Conservation (phyloP, 768 basidiomycete genomes). For the Boletus sp. region DNA sequence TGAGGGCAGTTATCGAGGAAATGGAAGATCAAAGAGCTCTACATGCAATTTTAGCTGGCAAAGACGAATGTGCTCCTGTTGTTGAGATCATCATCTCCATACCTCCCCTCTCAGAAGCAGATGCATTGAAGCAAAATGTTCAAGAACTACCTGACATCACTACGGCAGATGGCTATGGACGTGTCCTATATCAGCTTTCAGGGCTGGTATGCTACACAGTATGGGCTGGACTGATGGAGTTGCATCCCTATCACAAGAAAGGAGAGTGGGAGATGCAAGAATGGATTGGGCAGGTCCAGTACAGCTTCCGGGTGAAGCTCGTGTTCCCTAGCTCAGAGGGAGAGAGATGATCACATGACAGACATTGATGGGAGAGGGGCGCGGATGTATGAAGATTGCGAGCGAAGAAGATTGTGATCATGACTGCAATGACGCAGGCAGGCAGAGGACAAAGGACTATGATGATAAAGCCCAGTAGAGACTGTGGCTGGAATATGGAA, state of each 20-base stretch:
- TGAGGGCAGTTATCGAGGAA: too few species aligned
- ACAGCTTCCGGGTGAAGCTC: constrained; percentile 50
- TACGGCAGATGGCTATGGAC: constrained; percentile 83
- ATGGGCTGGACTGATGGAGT: constrained; percentile 95
- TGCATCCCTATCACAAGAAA: constrained; percentile 74
- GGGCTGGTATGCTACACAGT: constrained; percentile 86
- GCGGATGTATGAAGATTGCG: constrained; percentile 14
- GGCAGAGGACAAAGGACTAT: constrained; percentile 10
- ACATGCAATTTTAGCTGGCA: too few species aligned
- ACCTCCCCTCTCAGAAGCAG: too few species aligned
- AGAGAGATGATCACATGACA: constrained; percentile 7
- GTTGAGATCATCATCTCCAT: too few species aligned
- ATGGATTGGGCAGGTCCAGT: constrained; percentile 34
- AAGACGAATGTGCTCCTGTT: too few species aligned
- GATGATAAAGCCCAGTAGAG: constrained; percentile 12
- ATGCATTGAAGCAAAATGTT: too few species aligned
- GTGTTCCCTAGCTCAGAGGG: constrained; percentile 42
- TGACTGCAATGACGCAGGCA: constrained; percentile 11
- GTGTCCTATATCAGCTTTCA: constrained; percentile 93
- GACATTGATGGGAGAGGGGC: constrained; percentile 13
- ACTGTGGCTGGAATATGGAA: constrained; percentile 24
- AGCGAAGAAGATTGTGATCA: constrained; percentile 13
- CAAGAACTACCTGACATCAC: too few species aligned
- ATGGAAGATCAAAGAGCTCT: too few species aligned
- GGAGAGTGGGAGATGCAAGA: constrained; percentile 44